Evolutionary conservation across 148 eudicot genomes (phyloP), one percentile per base, ranked within the genome.

Genomic region (Rhododendron mucronatum): DNA sequence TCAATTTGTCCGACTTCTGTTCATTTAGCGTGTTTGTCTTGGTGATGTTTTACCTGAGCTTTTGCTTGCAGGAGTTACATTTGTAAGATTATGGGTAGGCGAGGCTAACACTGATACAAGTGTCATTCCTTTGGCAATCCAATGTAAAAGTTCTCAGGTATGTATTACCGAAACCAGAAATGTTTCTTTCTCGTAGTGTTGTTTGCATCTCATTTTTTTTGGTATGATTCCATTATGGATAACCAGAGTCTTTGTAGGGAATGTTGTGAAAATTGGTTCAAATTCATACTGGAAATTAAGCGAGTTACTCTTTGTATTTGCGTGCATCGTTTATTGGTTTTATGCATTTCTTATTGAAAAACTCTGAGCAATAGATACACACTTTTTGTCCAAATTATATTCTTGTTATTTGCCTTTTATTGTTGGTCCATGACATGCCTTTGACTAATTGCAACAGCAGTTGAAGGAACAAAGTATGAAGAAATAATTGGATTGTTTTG

Each of bases 71-170:
- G 99, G 93, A 88, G 87, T 84, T 87, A 81, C 82, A 63, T 88
- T 86, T 89, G 84, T 82, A 48, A 89, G 90, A 67, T 87, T 97
- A 80, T 97, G 99, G 98, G 95, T 94, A 84, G 98, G 98, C 76
- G 93, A 93, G 88, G 89, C 89, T 82, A 89, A 88, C 83, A 84
- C 67, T 87, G 91, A 89, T 59, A 33, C 93, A 71, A 83, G 85
- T 86, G 45, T 83, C 63, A 88, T 95, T 89, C 91, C 93, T 86
- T 84, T 97, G 90, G 99, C 94, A 39, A 80, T 97, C 84, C 88
- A 92, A 87, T 89, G 86, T 85, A 89, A 86, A 75, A 88, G 89
- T 63, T 85, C 78, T 83, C 83, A 76, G 96, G 99, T 97, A 91
- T 81, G 92, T 90, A 59, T 76, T 16, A 73, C 39, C 10, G 16